A percentile compares a stretch with the other conserved stretches of the same genome.
Conservation (phyloP, 1,284 basidiomycete genomes). For the Inonotus obliquus region DNA sequence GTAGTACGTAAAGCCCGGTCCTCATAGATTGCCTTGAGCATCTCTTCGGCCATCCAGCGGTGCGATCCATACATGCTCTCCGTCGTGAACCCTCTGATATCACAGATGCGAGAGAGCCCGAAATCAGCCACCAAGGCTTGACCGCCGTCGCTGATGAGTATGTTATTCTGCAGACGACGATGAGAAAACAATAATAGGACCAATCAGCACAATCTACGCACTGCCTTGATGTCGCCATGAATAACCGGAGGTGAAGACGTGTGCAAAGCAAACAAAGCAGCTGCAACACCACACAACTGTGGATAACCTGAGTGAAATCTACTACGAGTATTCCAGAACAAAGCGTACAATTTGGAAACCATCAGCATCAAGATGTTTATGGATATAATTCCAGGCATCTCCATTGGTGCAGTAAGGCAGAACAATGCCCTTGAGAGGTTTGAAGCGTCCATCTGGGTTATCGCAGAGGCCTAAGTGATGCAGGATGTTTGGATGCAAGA, state of each 20-base stretch:
- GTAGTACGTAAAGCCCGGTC: neutral
- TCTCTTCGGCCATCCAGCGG: neutral
- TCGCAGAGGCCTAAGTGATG: too few relatives aligned
- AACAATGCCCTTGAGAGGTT: neutral
- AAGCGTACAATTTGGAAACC: neutral
- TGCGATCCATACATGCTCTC: neutral
- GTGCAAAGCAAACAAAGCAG: neutral
- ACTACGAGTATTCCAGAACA: neutral
- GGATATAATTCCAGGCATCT: neutral
- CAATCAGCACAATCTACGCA: too few relatives aligned
- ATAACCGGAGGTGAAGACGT: neutral
- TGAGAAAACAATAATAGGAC: too few relatives aligned
- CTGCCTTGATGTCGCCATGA: conserved; percentile 9
- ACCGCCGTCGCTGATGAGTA: neutral
- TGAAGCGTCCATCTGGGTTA: too few relatives aligned
- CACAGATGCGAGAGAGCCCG: conserved; percentile 3
- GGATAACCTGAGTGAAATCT: neutral
- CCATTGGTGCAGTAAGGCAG: neutral
- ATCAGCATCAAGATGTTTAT: neutral
- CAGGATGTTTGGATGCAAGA: too few relatives aligned
- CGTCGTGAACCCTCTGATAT: neutral
- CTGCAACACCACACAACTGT: neutral
- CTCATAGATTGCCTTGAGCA: neutral
- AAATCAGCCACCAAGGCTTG: neutral
- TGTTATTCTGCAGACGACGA: conserved; percentile 3